phyloP scores from a whole-genome alignment of 2,329 filamentous ascomycete genomes.

The Pseudogymnoascus verrucosus region DNA sequence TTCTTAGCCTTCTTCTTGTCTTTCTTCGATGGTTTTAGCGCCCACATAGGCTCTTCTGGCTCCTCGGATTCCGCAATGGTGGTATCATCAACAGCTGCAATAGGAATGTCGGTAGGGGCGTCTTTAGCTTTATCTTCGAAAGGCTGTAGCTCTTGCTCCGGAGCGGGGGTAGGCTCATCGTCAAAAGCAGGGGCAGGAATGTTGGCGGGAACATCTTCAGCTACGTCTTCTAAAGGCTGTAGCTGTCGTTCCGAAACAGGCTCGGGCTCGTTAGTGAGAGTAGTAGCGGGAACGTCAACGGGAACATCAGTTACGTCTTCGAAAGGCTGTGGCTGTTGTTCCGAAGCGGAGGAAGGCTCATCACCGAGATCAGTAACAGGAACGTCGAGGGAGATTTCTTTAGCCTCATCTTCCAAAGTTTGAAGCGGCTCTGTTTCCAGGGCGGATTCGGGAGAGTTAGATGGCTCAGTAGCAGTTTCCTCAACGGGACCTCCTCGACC shows the following conservation, averaged over 20 bases:
- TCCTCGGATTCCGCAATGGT: neutral
- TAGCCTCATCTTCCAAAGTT: neutral
- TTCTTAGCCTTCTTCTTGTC: slow-evolving; percentile 29
- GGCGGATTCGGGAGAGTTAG: neutral
- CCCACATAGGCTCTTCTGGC: neutral
- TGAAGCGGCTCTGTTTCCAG: neutral
- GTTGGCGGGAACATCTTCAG: neutral
- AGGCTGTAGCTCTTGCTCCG: slow-evolving; percentile 12
- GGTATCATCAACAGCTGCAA: neutral
- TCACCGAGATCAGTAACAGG: neutral
- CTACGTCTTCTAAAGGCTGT: neutral
- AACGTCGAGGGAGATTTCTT: neutral
- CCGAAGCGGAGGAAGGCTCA: neutral
- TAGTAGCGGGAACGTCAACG: neutral
- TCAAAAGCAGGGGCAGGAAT: neutral
- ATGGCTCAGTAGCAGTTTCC: neutral
- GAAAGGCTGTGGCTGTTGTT: slow-evolving; percentile 13
- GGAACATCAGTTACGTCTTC: neutral
- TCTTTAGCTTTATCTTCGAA: neutral
- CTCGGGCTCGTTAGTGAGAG: neutral
- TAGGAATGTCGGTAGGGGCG: neutral
- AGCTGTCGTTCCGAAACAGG: neutral
- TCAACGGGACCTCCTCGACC: neutral
- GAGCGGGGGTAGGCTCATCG: neutral
- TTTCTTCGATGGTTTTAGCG: slow-evolving; percentile 24